These are phyloP conservation scores for Atkinsonella texensis DNA, from an alignment of 2,329 filamentous ascomycete genomes.

Conservation along the genomic window DNA sequence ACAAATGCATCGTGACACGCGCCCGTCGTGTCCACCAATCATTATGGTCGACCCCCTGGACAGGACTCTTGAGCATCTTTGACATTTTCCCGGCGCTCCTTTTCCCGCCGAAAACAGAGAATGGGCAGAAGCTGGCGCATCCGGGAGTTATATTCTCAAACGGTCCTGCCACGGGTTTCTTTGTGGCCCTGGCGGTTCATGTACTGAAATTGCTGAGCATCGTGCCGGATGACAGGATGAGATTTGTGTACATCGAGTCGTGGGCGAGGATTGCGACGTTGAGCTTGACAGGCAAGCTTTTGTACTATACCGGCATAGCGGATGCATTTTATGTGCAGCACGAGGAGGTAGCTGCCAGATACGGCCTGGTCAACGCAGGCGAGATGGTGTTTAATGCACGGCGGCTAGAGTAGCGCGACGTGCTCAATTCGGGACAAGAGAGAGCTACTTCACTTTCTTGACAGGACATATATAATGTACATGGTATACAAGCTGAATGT, in stretches of 20 bases:
- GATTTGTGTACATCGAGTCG: slow-evolving; percentile 78
- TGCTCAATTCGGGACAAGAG: neutral
- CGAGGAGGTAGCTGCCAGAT: slow-evolving; percentile 42
- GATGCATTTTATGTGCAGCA: slow-evolving; percentile 81
- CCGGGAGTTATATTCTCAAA: slow-evolving; percentile 77
- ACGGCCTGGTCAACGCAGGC: slow-evolving; percentile 25
- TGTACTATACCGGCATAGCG: slow-evolving; percentile 51
- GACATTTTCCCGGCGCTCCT: slow-evolving; percentile 47
- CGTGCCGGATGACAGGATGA: slow-evolving; percentile 44
- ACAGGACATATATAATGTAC: slow-evolving; percentile 11
- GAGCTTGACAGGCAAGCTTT: slow-evolving; percentile 72
- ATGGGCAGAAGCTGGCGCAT: slow-evolving; percentile 24
- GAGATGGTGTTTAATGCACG: slow-evolving; percentile 28
- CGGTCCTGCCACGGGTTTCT: slow-evolving; percentile 77
- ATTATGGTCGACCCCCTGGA: slow-evolving; percentile 59
- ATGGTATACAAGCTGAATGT: slow-evolving; percentile 10
- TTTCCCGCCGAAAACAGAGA: slow-evolving; percentile 16
- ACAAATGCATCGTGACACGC: slow-evolving; percentile 57
- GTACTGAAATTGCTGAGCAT: slow-evolving; percentile 33
- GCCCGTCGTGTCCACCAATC: slow-evolving; percentile 76
- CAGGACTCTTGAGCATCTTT: slow-evolving; percentile 52
- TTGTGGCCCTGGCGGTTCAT: slow-evolving; percentile 46
- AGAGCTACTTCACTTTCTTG: neutral
- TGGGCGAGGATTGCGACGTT: slow-evolving; percentile 77
- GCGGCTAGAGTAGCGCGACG: slow-evolving; percentile 13